These are phyloP conservation scores for Domatiomyces catenatus DNA, from an alignment of 2,329 filamentous ascomycete genomes.

Conservation along the genomic window DNA sequence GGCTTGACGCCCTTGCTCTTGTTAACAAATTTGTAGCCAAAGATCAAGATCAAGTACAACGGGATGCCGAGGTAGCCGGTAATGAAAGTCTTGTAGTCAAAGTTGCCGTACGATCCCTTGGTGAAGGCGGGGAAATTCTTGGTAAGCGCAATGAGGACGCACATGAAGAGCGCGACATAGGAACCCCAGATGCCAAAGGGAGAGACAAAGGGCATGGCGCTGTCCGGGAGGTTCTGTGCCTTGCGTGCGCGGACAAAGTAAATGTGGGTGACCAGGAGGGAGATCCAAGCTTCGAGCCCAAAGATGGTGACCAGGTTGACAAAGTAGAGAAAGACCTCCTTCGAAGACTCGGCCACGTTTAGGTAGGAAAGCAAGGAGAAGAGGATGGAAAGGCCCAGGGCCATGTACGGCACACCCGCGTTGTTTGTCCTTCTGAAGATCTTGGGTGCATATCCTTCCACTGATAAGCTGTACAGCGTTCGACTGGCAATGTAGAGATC, in stretches of 20 bases:
- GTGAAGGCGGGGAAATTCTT: constrained; percentile 70
- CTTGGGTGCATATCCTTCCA: constrained; percentile 54
- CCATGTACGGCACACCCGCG: constrained; percentile 54
- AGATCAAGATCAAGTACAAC: constrained; percentile 53
- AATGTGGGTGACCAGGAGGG: constrained; percentile 52
- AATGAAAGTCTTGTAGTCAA: constrained; percentile 63
- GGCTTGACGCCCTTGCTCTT: constrained; percentile 41
- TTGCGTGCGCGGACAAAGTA: constrained; percentile 48
- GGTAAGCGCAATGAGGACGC: constrained; percentile 58
- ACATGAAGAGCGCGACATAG: constrained; percentile 52
- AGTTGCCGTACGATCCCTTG: constrained; percentile 33
- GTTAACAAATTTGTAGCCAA: constrained; percentile 48
- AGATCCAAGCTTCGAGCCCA: constrained; percentile 52
- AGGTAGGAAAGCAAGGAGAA: constrained; percentile 56
- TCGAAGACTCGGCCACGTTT: constrained; percentile 45
- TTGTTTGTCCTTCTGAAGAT: constrained; percentile 58
- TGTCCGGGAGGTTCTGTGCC: constrained; percentile 43
- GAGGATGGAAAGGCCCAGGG: constrained; percentile 44
- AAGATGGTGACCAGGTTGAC: constrained; percentile 53
- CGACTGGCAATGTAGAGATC: constrained; percentile 42
- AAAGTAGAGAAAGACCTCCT: constrained; percentile 47
- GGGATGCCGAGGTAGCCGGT: constrained; percentile 66
- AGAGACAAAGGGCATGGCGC: constrained; percentile 47
- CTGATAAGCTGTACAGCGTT: constrained; percentile 52
- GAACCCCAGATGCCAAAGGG: constrained; percentile 60